Evolutionary conservation across 2,329 filamentous ascomycete genomes (phyloP).

Genomic region (Pseudogymnoascus sp.): DNA sequence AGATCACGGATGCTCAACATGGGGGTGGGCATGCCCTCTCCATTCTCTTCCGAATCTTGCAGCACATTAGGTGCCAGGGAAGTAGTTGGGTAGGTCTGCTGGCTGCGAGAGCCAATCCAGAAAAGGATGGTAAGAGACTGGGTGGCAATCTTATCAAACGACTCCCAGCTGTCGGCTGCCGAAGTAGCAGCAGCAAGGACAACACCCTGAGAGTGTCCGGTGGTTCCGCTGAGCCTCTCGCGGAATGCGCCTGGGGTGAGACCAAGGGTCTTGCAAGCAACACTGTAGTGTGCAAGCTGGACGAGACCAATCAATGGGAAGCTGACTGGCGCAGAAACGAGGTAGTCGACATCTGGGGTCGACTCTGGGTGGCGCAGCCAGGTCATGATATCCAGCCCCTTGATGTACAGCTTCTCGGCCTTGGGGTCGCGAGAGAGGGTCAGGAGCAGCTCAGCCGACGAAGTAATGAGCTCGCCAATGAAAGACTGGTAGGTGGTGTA

Average conservation of each 20-base stretch:
- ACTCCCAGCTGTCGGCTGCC: slow-evolving; percentile 87
- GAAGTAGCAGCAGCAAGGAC: slow-evolving; percentile 89
- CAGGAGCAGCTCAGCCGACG: slow-evolving; percentile 81
- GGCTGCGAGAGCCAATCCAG: slow-evolving; percentile 95
- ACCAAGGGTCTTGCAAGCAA: slow-evolving; percentile 86
- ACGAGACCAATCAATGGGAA: slow-evolving; percentile 93
- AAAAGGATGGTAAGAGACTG: slow-evolving; percentile 88
- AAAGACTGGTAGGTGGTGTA: slow-evolving; percentile 89
- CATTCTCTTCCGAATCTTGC: slow-evolving; percentile 87
- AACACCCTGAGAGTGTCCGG: slow-evolving; percentile 93
- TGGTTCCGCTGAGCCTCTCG: slow-evolving; percentile 77
- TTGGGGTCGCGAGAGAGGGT: slow-evolving; percentile 72
- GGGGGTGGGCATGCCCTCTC: slow-evolving; percentile 90
- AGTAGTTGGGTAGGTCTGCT: slow-evolving; percentile 93
- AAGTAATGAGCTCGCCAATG: slow-evolving; percentile 73
- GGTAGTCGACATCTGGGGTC: slow-evolving; percentile 88
- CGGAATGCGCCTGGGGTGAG: slow-evolving; percentile 83
- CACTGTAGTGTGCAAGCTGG: slow-evolving; percentile 90
- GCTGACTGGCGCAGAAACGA: slow-evolving; percentile 91
- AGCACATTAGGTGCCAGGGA: slow-evolving; percentile 86
- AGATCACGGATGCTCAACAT: slow-evolving; percentile 98
- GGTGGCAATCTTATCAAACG: slow-evolving; percentile 71
- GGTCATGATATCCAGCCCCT: slow-evolving; percentile 89
- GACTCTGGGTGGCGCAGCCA: slow-evolving; percentile 87
- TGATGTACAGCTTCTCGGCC: slow-evolving; percentile 92